Evolutionary conservation across 2,329 filamentous ascomycete genomes (phyloP).

Genomic region (Colletotrichum tofieldiae): DNA sequence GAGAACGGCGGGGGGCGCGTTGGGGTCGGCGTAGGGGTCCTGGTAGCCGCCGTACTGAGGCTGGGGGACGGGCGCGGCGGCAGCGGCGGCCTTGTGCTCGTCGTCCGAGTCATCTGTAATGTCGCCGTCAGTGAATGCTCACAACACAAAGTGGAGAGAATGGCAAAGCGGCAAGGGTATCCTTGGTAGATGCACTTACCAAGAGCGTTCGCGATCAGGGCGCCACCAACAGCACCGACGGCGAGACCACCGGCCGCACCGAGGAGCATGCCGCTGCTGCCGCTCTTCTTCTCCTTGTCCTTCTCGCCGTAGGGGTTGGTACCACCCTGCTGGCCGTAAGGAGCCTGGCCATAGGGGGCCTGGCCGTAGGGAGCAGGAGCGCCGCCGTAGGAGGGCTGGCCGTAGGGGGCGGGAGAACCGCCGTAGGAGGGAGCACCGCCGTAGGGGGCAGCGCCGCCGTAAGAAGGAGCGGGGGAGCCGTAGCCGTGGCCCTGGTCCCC

Average conservation of each 20-base stretch:
- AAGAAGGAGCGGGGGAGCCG: slow-evolving; percentile 41
- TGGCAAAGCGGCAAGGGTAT: neutral
- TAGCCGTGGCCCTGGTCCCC: slow-evolving; percentile 43
- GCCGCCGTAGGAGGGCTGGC: slow-evolving; percentile 35
- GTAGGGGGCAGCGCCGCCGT: slow-evolving; percentile 35
- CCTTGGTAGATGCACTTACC: slow-evolving; percentile 56
- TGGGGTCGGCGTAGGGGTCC: slow-evolving; percentile 41
- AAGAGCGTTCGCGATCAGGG: slow-evolving; percentile 70
- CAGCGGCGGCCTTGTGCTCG: slow-evolving; percentile 38
- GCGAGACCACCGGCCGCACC: slow-evolving; percentile 74
- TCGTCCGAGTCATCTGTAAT: slow-evolving; percentile 42
- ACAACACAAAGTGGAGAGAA: neutral
- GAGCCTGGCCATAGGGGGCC: slow-evolving; percentile 43
- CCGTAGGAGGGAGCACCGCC: slow-evolving; percentile 38
- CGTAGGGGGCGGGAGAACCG: slow-evolving; percentile 31
- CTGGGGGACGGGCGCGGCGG: slow-evolving; percentile 27
- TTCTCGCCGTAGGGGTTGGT: slow-evolving; percentile 45
- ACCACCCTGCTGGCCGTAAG: slow-evolving; percentile 34
- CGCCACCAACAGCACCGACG: slow-evolving; percentile 71
- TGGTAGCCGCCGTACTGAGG: slow-evolving; percentile 42
- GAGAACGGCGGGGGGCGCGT: slow-evolving; percentile 54
- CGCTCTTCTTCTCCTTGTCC: slow-evolving; percentile 58
- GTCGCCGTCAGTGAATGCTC: neutral
- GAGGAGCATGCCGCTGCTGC: slow-evolving; percentile 69
- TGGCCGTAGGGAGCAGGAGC: slow-evolving; percentile 41